Base-by-base conservation (phyloP, 2,329 filamentous ascomycete genomes). In the Exophiala spinifera region DNA sequence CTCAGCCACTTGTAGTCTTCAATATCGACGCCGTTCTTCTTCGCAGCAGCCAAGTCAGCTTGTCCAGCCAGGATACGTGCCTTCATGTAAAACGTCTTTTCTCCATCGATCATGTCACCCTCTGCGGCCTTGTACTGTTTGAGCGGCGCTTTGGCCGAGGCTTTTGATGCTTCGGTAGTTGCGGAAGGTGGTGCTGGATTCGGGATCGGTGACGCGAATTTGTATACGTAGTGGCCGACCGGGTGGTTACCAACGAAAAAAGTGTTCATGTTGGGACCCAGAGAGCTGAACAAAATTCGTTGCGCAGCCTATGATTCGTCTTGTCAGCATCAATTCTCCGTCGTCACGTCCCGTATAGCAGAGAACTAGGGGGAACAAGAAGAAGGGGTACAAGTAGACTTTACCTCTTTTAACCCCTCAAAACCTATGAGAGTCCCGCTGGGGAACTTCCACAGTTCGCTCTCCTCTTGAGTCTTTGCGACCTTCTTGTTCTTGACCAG, bases 11-110 rank as follows among this genome's bases (percentile, higher is more conserved):
- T 85, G 76, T 94, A 99, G 70, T 96, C 90, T 50, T 79, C 78
- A 50, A 94, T 77, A 4, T 86, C 88, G 57, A 77, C 75, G 74
- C 94, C 96, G 55, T 77, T 78, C 19, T 55, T 15, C 19, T 39
- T 36, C 2, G 33, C 33, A 20, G 37, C 23, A 10, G 31, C n/a
- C 49, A 97, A 72, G 70, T 96, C 82, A 25, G 87, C 90, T 75
- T 97, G 94, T n/a, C 94, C 94, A 31, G 91, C 90, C 88, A 97
- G 89, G 71, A 99, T 97, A 60, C 94, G 84, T 47, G 85, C 89
- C 79, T 97, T 97, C 78, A 97, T 83, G 80, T 95, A 96, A 74
- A 99, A 99, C 2, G 85, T 86, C 80, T 96, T 96, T 67, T 87
- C 82, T 50, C 89, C 90, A 53, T 79, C 74, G 51, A 79, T 72